Conservation (phyloP, 768 basidiomycete genomes). For the Leccinum disarticulatum region DNA sequence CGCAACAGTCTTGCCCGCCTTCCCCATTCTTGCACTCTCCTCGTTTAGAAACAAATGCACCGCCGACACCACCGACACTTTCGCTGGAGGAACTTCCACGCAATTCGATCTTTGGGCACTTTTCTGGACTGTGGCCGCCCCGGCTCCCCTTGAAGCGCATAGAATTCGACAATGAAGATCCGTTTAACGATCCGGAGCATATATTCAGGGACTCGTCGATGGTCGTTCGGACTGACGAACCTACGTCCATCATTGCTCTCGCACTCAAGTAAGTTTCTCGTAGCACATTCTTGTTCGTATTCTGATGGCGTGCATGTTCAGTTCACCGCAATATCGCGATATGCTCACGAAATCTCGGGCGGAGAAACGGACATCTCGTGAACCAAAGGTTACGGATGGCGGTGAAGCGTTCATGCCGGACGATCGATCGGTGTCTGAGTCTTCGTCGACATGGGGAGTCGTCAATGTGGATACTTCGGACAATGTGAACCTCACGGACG, state of each 20-base stretch:
- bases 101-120: slow-evolving; percentile 74
- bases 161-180: slow-evolving; percentile 63
- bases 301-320: slow-evolving; percentile 28
- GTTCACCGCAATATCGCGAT: slow-evolving; percentile 81
- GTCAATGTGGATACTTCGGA: slow-evolving; percentile 78
- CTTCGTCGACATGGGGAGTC: slow-evolving; percentile 89
- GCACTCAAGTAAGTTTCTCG: slow-evolving; percentile 69
- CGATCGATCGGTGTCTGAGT: slow-evolving; percentile 77
- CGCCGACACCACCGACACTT: slow-evolving; percentile 47
- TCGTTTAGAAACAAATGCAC: slow-evolving; percentile 36
- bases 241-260: slow-evolving; percentile 95
- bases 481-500: slow-evolving; percentile 69
- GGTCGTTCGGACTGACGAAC: slow-evolving; percentile 94
- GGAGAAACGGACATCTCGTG: slow-evolving; percentile 68
- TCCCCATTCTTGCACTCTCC: slow-evolving; percentile 53
- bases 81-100: slow-evolving; percentile 56
- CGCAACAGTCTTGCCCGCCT: slow-evolving; percentile 41
- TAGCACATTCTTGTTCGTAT: no score
- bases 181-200: slow-evolving; percentile 80
- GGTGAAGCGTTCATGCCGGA: slow-evolving; percentile 93
- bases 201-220: slow-evolving; percentile 94
- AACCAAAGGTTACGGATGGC: slow-evolving; percentile 56
- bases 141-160: slow-evolving; percentile 51
- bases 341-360: slow-evolving; percentile 75
- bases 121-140: slow-evolving; percentile 70